Evolutionary conservation across 1,139 yeast species (phyloP).

Genomic region (Hansenula sp.): DNA sequence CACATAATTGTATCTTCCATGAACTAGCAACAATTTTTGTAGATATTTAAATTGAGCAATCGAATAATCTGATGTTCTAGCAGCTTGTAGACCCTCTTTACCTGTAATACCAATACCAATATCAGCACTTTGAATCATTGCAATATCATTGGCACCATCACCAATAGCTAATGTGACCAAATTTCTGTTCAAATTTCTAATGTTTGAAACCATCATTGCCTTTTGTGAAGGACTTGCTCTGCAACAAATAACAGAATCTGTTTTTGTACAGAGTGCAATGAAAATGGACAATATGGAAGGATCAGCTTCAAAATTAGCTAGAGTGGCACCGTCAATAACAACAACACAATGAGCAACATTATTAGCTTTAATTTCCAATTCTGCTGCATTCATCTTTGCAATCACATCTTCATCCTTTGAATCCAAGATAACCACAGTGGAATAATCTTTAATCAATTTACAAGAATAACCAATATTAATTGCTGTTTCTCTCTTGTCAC

Average conservation of each 20-base stretch:
- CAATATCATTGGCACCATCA: constrained; percentile 99
- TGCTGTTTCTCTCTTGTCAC: constrained; percentile 97
- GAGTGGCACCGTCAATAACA: constrained; percentile 88
- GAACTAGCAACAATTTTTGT: constrained; percentile 78
- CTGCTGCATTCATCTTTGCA: constrained; percentile 35
- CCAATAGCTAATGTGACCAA: constrained; percentile 93
- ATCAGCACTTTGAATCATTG: constrained; percentile 98
- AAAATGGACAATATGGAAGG: constrained; percentile 67
- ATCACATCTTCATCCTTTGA: constrained; percentile 52
- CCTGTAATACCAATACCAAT: constrained; percentile 98
- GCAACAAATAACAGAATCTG: constrained; percentile 91
- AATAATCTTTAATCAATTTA: constrained; percentile 85
- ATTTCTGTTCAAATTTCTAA: constrained; percentile 57
- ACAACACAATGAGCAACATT: constrained; percentile 89
- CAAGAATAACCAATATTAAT: constrained; percentile 96
- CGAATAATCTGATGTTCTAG: constrained; percentile 90
- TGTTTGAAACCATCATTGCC: constrained; percentile 79
- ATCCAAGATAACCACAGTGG: constrained; percentile 76
- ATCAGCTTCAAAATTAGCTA: constrained; percentile 68
- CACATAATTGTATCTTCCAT: constrained; percentile 92
- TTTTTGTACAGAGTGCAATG: constrained; percentile 76
- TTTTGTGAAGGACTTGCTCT: constrained; percentile 97
- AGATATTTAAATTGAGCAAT: constrained; percentile 90
- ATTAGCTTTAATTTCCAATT: constrained; percentile 47
- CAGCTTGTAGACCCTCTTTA: constrained; percentile 94